Conservation (phyloP, 2,329 filamentous ascomycete genomes). For the Fusarium odoratissimum region DNA sequence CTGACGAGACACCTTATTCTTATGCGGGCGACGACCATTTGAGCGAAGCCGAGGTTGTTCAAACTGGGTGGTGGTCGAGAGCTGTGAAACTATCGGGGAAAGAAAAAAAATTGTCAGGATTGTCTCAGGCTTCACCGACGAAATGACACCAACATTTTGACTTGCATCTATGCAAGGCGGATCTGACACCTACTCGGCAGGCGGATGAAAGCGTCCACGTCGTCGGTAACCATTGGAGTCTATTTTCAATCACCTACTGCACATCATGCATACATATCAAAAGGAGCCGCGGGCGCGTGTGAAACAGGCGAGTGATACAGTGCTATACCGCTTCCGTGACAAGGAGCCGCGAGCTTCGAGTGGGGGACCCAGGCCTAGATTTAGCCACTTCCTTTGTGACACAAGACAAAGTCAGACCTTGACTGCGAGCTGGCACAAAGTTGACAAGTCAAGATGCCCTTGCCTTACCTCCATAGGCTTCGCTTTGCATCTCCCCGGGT, state of each 20-base stretch:
- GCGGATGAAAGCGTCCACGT: conserved; percentile 43
- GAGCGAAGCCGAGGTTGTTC: conserved; percentile 27
- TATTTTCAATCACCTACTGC: conserved; percentile 44
- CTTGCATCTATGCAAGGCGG: conserved; percentile 37
- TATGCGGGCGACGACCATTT: conserved; percentile 21
- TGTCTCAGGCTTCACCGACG: conserved; percentile 45
- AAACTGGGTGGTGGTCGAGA: conserved; percentile 12
- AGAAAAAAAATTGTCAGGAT: conserved; percentile 11
- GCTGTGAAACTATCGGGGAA: background rate
- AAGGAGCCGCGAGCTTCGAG: conserved; percentile 30
- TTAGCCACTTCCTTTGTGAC: conserved; percentile 32
- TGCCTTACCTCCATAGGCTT: background rate
- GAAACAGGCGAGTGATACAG: conserved; percentile 34
- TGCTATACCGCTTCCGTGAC: conserved; percentile 39
- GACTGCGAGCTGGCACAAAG: conserved; percentile 27
- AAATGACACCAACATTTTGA: conserved; percentile 35
- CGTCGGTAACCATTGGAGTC: conserved; percentile 43
- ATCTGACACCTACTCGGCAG: conserved; percentile 41
- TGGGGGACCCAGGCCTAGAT: conserved; percentile 29
- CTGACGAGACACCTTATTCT: conserved; percentile 40
- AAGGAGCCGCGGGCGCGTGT: conserved; percentile 38
- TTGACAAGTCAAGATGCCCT: conserved; percentile 9
- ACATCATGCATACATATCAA: conserved; percentile 47
- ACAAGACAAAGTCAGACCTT: conserved; percentile 25
- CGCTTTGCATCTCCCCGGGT: conserved; percentile 20